Base-by-base conservation (phyloP, 345 rosid species). In the Geranium rotundifolium region DNA sequence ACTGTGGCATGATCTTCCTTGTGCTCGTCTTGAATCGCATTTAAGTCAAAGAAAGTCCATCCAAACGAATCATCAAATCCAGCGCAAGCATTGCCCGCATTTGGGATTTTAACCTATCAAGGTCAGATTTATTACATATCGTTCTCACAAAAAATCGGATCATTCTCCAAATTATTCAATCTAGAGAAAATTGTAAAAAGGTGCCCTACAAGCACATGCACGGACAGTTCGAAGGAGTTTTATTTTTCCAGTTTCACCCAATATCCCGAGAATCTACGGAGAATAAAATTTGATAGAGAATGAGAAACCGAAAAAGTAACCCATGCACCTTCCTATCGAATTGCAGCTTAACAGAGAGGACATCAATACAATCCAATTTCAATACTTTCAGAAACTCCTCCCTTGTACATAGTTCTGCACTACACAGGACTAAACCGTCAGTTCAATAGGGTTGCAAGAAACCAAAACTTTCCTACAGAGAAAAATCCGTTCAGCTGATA, bases 31-130 rank as follows among this genome's bases (percentile, higher is more conserved):
- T 74, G 65, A 58, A 80, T 76, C n/a, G 55, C 76, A 58, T 76
- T 84, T 80, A 82, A 71, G 71, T 84, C 69, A 19, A 77, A 82
- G 81, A 86, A 77, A 29, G 84, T 76, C 82, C 84, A 80, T 1
- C 83, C 79, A 31, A 72, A 63, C 56, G 80, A 74, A 66, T 80
- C 72, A 54, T 78, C 80, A 29, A 71, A 65, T 62, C 76, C 82
- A 15, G 82, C 71, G 56, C 83, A 82, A 52, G 73, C 75, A 58
- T 84, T 86, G 64, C 74, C 58, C 15, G 84, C 75, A 71, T 77
- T 71, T 23, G 84, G 83, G 64, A 86, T 68, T 20, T 4, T 64
- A 63, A 84, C 81, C 86, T 84, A 79, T 23, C 27, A 23, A 23
- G 27, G 2, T 23, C 27, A 2, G 27, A 23, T 23, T 2, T 2